A percentile compares a stretch with the other conserved stretches of the same genome.
These are phyloP conservation scores for Chlamydomonas asymmetrica DNA, from an alignment of 139 green algal species.

Conservation along the genomic window DNA sequence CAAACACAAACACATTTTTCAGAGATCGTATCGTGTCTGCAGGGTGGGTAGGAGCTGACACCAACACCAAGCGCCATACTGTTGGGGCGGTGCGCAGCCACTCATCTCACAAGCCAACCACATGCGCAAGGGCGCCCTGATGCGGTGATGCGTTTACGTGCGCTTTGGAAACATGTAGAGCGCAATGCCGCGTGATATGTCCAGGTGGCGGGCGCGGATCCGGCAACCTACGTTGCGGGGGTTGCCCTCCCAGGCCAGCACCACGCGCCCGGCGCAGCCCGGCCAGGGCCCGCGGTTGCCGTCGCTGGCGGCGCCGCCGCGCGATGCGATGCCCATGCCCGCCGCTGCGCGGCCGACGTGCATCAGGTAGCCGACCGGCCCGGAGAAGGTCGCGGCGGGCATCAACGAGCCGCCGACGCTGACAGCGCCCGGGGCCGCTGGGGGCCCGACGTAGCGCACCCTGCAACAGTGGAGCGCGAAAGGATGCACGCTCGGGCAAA, in stretches of 20 bases:
- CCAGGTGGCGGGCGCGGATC: too few relatives aligned
- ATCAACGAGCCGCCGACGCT: neutral
- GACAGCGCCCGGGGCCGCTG: neutral
- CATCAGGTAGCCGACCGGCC: neutral
- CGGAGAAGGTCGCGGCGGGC: neutral
- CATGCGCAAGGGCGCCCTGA: too few relatives aligned
- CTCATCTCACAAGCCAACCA: too few relatives aligned
- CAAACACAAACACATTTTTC: too few relatives aligned
- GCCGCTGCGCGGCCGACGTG: neutral
- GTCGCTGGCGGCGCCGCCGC: slow-evolving; percentile 17
- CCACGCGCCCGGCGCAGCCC: slow-evolving; percentile 34
- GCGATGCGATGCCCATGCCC: neutral
- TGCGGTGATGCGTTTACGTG: too few relatives aligned
- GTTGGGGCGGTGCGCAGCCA: too few relatives aligned
- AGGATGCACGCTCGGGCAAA: too few relatives aligned
- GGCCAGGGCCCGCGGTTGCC: neutral
- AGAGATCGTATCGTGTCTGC: too few relatives aligned
- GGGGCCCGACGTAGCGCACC: slow-evolving; percentile 3
- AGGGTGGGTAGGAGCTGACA: neutral
- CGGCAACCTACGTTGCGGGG: slow-evolving; percentile 35
- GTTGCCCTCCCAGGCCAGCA: slow-evolving; percentile 49
- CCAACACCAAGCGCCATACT: too few relatives aligned
- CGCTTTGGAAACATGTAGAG: too few relatives aligned
- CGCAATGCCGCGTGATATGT: too few relatives aligned
- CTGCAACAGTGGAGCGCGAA: too few relatives aligned